Conservation (phyloP, 805 yeast genomes). For the Barnettozyma wickerhamii region DNA sequence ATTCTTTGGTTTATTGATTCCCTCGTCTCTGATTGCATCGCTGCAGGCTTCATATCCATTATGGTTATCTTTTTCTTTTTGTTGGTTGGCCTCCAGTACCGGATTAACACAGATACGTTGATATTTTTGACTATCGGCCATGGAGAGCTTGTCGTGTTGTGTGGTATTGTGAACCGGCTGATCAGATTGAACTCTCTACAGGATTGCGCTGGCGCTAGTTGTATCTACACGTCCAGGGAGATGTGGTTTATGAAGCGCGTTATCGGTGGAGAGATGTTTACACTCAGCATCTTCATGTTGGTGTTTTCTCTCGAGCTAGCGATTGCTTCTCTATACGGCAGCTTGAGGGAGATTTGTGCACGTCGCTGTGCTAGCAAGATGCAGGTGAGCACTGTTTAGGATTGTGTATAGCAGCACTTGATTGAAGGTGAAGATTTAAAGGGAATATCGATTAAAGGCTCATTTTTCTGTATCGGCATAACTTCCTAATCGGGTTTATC, state of each 20-base stretch:
- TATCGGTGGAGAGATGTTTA: constrained; percentile 6
- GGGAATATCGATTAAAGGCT: no score
- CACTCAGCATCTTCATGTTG: constrained; percentile 1
- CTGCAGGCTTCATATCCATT: constrained; percentile 5
- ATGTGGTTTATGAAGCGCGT: constrained; percentile 1
- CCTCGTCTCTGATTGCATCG: constrained; percentile 1
- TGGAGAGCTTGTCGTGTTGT: constrained; percentile 2
- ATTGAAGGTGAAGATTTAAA: no score
- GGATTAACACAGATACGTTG: not conserved
- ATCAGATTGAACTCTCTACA: not conserved
- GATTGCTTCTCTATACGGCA: constrained; percentile 2
- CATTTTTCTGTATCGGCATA: constrained; percentile 1
- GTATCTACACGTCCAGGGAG: not conserved
- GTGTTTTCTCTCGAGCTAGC: constrained; percentile 3
- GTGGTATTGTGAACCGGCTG: constrained; percentile 5
- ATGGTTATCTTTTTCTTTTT: constrained; percentile 4
- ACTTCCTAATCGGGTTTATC: constrained; percentile 3
- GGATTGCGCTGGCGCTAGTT: not conserved
- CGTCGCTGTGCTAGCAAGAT: not conserved
- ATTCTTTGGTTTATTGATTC: constrained; percentile 3
- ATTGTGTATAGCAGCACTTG: no score
- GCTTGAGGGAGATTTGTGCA: constrained; percentile 1
- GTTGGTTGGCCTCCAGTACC: constrained; percentile 1
- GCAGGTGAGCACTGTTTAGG: no score
- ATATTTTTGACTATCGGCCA: not conserved